These are phyloP conservation scores for Tricladium varicosporioides DNA, from an alignment of 2,329 filamentous ascomycete genomes.

Conservation along the genomic window DNA sequence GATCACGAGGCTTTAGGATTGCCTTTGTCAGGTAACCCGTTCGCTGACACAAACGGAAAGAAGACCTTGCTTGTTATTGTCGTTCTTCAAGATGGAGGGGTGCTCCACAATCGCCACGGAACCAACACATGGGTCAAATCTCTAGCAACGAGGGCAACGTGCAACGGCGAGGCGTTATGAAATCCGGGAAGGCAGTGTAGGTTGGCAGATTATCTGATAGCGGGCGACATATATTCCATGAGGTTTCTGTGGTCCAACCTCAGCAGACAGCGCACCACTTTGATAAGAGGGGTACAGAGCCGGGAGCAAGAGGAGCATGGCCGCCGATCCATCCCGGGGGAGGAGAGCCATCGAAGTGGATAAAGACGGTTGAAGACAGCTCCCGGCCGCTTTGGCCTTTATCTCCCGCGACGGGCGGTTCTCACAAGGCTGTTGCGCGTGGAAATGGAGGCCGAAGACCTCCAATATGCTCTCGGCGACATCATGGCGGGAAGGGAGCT, in stretches of 20 bases:
- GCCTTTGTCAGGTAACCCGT: not conserved
- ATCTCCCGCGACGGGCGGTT: slow-evolving; percentile 7
- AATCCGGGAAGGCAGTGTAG: not conserved
- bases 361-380: not conserved
- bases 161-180: not conserved
- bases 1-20: not conserved
- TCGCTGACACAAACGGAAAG: not conserved
- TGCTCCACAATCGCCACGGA: not conserved
- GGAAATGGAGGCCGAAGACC: not conserved
- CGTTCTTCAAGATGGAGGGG: not conserved
- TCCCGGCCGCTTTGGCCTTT: not conserved
- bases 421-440: not conserved
- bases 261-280: not conserved
- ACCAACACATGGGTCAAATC: not conserved
- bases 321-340: not conserved
- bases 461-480: too few relatives aligned
- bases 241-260: slow-evolving; percentile 7
- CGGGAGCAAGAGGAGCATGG: not conserved
- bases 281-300: slow-evolving; percentile 3
- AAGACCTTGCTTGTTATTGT: not conserved
- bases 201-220: slow-evolving; percentile 2
- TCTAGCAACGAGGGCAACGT: too few relatives aligned
- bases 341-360: not conserved
- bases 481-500: too few relatives aligned
- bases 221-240: slow-evolving; percentile 3